Base-by-base conservation (phyloP, 1,284 basidiomycete genomes). In the Phellopilus nigrolimitatus region DNA sequence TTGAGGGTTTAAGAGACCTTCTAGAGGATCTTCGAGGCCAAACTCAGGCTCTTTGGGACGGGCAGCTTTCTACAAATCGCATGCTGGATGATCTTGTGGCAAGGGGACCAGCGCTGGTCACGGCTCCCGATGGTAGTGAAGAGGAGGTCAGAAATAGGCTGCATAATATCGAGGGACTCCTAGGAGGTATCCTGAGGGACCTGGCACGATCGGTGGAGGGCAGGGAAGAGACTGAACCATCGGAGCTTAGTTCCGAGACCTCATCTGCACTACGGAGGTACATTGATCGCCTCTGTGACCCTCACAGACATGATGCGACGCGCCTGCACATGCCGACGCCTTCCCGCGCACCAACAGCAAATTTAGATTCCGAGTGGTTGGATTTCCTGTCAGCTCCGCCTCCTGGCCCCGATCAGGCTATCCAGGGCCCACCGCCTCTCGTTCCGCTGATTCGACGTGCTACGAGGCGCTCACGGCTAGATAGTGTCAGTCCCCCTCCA, bases 31-130 rank as follows among this genome's bases (percentile, higher is more conserved):
- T 88, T 36, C 70, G 73, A 43, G 72, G 75, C 10, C 75, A 80
- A 58, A 65, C 80, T 2, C 66, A 66, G 2, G 73, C 69, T 3
- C 63, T 88, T 13, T 71, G 74, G 67, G 73, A 84, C 44, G 78
- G 75, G 2, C 86, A 88, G 62, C 59, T 66, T 0, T 68, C 74
- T 0, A 76, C 82, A 4, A 80, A 81, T 48, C 70, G 74, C 31
- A 68, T 71, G 55, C 55, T 78, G 36, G 69, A 75, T 24, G 72
- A 78, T 40, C 61, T 79, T 28, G 67, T 69, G 7, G 57, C 22
- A 62, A 63, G n/a, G 19, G 30, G 47, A 25, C 37, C 17, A 1
- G 36, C 56, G 2, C n/a, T 59, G 28, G 37, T 44, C 43, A 39
- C 50, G 59, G 60, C 44, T 33, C 41, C 33, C 12, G 55, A 39